Evolutionary conservation across 345 rosid species (phyloP), one percentile per base, ranked within the genome.

Genomic region (Abelmoschus esculentus): DNA sequence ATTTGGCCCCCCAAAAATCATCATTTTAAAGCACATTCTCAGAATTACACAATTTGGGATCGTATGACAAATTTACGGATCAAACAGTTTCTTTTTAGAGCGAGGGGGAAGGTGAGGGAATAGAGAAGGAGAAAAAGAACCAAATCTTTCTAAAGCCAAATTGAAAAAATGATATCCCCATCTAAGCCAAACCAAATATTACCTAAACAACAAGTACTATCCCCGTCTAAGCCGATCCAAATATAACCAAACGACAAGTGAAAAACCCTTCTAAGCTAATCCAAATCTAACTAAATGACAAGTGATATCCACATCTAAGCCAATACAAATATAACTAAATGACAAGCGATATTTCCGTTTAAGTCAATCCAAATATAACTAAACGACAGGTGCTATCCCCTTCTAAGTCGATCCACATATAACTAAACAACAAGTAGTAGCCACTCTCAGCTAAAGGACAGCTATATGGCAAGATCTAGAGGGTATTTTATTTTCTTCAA

Each of bases 61-160:
- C 46, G 46, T 42, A 2, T 42, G 13, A 3, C 46, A 42, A 38
- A 42, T 42, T 10, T 42, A 42, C 3, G 13, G 2, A 42, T 42
- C 46, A 42, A 42, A 42, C 46, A 42, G 1, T 2, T 9, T 2
- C 88, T 9, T 42, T 42, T 8, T 42, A 40, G 44, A 40, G 40
- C 26, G 1, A 22, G 26, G 26, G 26, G 26, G 18, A 13, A 11
- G 11, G 5, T 1, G 26, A 29, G 15, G 3, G 40, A 26, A 47
- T 11, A 13, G 22, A 28, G 2, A n/a, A 64, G 18, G 29, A 44
- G 54, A 42, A 12, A 44, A 42, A 65, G n/a, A 65, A 28, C 29
- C 19, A 65, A 66, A 47, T 28, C 22, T 66, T 66, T 66, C 69
- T 29, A 28, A 49, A 66, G 70, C 40, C 42, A 66, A 28, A 28